phyloP scores from a whole-genome alignment of 2,329 filamentous ascomycete genomes.

The Cercospora citrullina region DNA sequence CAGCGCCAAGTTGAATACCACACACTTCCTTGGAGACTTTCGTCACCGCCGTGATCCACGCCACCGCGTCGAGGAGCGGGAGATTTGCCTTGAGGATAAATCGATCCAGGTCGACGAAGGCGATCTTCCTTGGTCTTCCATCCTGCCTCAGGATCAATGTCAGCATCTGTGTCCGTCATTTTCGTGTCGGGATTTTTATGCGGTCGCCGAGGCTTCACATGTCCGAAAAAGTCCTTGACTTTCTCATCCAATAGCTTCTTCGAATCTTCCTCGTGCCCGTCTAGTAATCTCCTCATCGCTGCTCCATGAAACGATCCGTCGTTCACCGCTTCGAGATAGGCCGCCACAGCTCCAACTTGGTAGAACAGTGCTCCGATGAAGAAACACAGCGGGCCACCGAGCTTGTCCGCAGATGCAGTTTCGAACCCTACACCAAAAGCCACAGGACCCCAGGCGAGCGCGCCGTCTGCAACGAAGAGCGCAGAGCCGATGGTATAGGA shows the following conservation, averaged over 20 bases:
- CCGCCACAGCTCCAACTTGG: slow-evolving; percentile 33
- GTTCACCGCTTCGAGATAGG: slow-evolving; percentile 38
- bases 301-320: slow-evolving; percentile 35
- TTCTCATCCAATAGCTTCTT: slow-evolving; percentile 35
- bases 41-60: slow-evolving; percentile 22
- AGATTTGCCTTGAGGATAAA: slow-evolving; percentile 21
- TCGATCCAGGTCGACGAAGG: slow-evolving; percentile 22
- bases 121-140: slow-evolving; percentile 25
- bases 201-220: slow-evolving; percentile 16
- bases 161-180: background rate
- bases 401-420: slow-evolving; percentile 22
- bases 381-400: slow-evolving; percentile 29
- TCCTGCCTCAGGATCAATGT: slow-evolving; percentile 24
- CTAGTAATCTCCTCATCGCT: slow-evolving; percentile 32
- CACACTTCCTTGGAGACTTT: slow-evolving; percentile 4
- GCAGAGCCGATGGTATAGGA: slow-evolving; percentile 33
- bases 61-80: slow-evolving; percentile 24
- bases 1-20: slow-evolving; percentile 22
- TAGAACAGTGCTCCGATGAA: slow-evolving; percentile 35
- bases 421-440: slow-evolving; percentile 24
- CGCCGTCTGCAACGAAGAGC: slow-evolving; percentile 32
- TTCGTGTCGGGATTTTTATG: slow-evolving; percentile 7
- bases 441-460: slow-evolving; percentile 30
- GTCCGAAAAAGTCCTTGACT: slow-evolving; percentile 24
- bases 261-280: slow-evolving; percentile 31